phyloP scores from a whole-genome alignment of 1,139 yeast genomes.

The Tardiomyces digboiensis region DNA sequence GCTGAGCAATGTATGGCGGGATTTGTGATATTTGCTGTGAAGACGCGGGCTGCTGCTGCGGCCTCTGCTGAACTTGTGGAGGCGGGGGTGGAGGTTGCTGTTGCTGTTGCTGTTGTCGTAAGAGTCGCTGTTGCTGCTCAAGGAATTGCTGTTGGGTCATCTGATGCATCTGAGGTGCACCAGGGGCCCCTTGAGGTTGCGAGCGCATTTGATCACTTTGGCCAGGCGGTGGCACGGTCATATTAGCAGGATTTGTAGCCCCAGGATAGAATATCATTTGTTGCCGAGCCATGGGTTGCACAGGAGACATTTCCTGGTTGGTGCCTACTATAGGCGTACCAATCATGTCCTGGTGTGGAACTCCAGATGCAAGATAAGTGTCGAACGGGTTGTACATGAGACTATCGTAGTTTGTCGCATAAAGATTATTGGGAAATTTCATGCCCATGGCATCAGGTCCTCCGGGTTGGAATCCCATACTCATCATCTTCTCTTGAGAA shows the following conservation, averaged over 20 bases:
- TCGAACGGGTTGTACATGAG: background rate
- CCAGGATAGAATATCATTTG: too few species aligned
- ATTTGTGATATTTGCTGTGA: background rate
- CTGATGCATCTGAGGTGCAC: conserved; percentile 4
- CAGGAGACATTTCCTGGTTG: too few species aligned
- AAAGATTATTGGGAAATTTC: background rate
- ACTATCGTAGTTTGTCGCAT: background rate
- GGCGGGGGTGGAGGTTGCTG: conserved; percentile 3
- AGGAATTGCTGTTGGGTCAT: conserved; percentile 3
- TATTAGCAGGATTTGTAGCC: too few species aligned
- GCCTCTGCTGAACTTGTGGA: conserved; percentile 1
- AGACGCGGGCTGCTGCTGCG: conserved; percentile 1
- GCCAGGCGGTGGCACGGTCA: too few species aligned
- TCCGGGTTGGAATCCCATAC: background rate
- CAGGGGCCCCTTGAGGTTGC: too few species aligned
- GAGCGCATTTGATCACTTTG: too few species aligned
- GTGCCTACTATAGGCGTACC: too few species aligned
- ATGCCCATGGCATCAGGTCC: background rate
- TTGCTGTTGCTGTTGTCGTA: conserved; percentile 2
- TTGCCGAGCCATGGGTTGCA: too few species aligned
- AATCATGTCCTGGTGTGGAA: too few species aligned
- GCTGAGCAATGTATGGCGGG: background rate
- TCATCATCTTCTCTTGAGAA: background rate
- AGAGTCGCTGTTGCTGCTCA: conserved; percentile 3
- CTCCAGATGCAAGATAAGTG: too few species aligned